phyloP scores from a whole-genome alignment of 2,329 filamentous ascomycete species.

The Colletotrichum plurivorum region DNA sequence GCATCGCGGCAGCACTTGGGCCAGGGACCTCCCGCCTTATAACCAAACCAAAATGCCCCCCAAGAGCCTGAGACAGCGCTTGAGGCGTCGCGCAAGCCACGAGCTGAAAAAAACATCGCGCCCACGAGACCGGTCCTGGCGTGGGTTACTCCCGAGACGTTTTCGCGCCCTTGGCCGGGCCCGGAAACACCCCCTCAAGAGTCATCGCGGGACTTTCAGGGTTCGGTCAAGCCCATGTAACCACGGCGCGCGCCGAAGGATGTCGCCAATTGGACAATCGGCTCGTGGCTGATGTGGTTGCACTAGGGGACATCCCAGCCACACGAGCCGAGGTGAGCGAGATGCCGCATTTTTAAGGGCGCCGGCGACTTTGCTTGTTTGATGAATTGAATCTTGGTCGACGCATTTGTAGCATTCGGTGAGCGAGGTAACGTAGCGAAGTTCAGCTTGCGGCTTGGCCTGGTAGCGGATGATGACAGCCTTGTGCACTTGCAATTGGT shows the following conservation, averaged over 20 bases:
- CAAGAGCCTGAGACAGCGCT: conserved; percentile 1
- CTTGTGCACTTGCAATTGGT: too few relatives aligned
- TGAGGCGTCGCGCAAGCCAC: conserved; percentile 14
- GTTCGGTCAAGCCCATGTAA: background rate
- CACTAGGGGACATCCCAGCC: conserved; percentile 4
- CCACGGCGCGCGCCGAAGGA: conserved; percentile 3
- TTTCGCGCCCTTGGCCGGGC: conserved; percentile 22
- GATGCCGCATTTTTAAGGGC: background rate
- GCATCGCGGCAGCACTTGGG: background rate
- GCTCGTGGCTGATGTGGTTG: conserved; percentile 10
- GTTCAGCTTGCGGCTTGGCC: too few relatives aligned
- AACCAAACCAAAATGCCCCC: background rate
- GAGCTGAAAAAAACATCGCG: conserved; percentile 9
- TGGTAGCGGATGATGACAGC: too few relatives aligned
- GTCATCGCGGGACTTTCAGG: conserved; percentile 34
- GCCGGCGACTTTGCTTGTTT: conserved; percentile 6
- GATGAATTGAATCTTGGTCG: background rate
- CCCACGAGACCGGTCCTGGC: background rate
- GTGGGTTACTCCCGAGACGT: conserved; percentile 24
- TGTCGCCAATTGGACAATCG: conserved; percentile 30
- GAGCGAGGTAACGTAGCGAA: too few relatives aligned
- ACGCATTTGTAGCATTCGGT: too few relatives aligned
- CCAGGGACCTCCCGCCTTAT: conserved; percentile 8
- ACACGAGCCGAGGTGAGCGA: conserved; percentile 7
- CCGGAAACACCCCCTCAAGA: background rate